Conservation (phyloP, 2,329 filamentous ascomycete species). For the Aspergillus sp. region DNA sequence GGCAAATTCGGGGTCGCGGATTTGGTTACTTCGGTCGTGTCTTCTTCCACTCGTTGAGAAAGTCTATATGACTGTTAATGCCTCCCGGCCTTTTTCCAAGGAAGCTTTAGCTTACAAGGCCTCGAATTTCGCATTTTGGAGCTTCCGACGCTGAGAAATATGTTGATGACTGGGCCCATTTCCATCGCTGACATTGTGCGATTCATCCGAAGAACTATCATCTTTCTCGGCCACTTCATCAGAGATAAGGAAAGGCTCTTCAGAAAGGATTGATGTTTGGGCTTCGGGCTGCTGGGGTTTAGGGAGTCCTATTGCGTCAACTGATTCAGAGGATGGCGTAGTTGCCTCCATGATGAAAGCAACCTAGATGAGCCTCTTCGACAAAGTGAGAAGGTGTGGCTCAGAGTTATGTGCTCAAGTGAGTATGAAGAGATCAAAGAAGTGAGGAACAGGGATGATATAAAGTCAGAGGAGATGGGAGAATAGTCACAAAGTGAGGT, state of each 20-base stretch:
- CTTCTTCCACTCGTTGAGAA: constrained; percentile 42
- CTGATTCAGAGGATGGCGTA: no score
- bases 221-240: constrained; percentile 2
- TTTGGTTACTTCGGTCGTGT: constrained; percentile 42
- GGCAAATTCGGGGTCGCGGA: constrained; percentile 26
- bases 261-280: neutral
- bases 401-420: neutral
- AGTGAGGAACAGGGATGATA: no score
- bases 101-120: constrained; percentile 34
- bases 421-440: neutral
- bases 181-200: constrained; percentile 27
- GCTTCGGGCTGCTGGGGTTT: neutral
- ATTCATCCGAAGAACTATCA: constrained; percentile 24
- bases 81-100: neutral
- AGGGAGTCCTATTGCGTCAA: no score
- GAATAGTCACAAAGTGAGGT: neutral
- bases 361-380: neutral
- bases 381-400: neutral
- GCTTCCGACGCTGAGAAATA: constrained; percentile 48
- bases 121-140: constrained; percentile 54
- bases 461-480: neutral
- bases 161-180: constrained; percentile 19
- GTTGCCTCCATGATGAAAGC: no score
- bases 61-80: constrained; percentile 28
- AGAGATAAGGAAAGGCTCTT: neutral